Conservation (phyloP, 768 basidiomycete species). For the Lactifluus hygrophoroides region DNA sequence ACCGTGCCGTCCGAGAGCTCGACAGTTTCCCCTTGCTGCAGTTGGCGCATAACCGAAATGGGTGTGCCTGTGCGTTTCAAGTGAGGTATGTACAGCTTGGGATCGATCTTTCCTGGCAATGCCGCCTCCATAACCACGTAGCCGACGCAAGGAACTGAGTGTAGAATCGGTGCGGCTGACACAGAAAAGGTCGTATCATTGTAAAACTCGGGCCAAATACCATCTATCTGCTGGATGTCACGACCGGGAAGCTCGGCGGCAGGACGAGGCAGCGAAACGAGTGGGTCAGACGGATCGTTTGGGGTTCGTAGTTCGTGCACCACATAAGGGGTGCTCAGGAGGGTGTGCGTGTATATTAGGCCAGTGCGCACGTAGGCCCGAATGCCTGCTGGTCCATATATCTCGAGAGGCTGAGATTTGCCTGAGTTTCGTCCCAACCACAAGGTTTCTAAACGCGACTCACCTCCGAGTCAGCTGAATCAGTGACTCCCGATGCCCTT, state of each 20-base stretch:
- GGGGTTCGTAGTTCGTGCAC: constrained; percentile 76
- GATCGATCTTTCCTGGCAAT: constrained; percentile 70
- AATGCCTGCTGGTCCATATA: constrained; percentile 80
- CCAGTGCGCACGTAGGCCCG: constrained; percentile 69
- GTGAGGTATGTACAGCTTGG: constrained; percentile 54
- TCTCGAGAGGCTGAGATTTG: constrained; percentile 53
- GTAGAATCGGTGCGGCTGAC: constrained; percentile 67
- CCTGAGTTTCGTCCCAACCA: background rate
- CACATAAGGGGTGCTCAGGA: constrained; percentile 57
- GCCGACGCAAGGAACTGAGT: constrained; percentile 77
- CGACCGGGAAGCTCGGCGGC: constrained; percentile 54
- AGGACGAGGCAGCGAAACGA: constrained; percentile 33
- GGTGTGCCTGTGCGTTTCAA: constrained; percentile 63
- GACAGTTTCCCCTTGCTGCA: constrained; percentile 59
- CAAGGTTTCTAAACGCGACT: background rate
- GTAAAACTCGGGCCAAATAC: constrained; percentile 62
- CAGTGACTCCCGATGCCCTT: constrained; percentile 29
- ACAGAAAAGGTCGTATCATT: constrained; percentile 48
- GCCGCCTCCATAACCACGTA: constrained; percentile 66
- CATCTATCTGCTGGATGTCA: constrained; percentile 51
- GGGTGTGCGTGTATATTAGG: constrained; percentile 59
- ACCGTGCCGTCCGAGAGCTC: constrained; percentile 63
- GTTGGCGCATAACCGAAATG: constrained; percentile 53
- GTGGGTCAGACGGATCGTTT: constrained; percentile 38
- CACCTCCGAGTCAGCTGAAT: constrained; percentile 11